Percentiles rank a stretch among this genome's conserved stretches.
Conservation (phyloP, 2,329 filamentous ascomycete species). For the Fusarium tjaetaba region DNA sequence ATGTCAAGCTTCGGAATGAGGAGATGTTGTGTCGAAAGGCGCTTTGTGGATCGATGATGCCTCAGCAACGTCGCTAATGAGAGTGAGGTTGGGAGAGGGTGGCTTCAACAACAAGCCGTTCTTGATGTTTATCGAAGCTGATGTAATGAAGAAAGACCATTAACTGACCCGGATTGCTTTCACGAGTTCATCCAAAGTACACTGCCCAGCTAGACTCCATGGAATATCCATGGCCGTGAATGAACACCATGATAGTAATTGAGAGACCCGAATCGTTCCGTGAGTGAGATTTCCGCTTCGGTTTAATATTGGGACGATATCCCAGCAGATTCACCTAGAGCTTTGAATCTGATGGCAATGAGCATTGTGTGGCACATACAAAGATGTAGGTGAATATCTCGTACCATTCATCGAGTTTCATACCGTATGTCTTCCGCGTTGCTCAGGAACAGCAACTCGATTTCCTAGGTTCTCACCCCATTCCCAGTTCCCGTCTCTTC, state of each 20-base stretch:
- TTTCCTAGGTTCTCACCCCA: neutral
- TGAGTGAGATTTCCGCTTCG: too few relatives aligned
- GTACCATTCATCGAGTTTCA: neutral
- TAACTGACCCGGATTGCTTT: neutral
- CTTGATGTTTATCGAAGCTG: neutral
- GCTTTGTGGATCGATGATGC: slow-evolving; percentile 18
- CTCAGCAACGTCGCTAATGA: neutral
- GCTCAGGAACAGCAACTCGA: neutral
- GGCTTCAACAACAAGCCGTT: neutral
- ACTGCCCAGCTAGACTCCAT: neutral
- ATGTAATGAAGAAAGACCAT: neutral
- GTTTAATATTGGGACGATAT: neutral
- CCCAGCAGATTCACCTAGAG: neutral
- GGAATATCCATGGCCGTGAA: neutral
- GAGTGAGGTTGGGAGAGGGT: neutral
- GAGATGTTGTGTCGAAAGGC: neutral
- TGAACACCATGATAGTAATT: neutral
- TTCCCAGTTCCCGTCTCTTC: neutral
- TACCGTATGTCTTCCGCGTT: neutral
- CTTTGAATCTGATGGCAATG: neutral
- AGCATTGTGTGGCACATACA: neutral
- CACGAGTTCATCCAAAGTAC: accelerated
- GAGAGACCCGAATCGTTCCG: neutral
- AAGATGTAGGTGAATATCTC: neutral
- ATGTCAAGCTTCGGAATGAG: slow-evolving; percentile 6